Evolutionary conservation across 1,284 basidiomycete species (phyloP).

Genomic region (Ustilago shanxiensis): DNA sequence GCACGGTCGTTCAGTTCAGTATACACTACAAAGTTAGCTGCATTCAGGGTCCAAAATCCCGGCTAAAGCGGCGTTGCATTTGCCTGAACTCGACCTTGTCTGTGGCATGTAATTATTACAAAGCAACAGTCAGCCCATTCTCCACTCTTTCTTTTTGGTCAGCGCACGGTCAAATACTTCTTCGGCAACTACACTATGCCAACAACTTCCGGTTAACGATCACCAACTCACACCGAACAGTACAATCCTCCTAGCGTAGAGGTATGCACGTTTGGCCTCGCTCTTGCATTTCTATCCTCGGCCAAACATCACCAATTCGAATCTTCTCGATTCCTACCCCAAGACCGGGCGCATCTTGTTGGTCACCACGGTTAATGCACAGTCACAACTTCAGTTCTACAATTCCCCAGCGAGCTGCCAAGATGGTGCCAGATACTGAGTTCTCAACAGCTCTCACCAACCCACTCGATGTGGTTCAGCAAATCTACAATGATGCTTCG

Average conservation of each 20-base stretch:
- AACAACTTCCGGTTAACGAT: background rate
- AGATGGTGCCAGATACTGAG: constrained; percentile 55
- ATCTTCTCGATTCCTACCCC: background rate
- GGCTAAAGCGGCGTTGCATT: constrained; percentile 4
- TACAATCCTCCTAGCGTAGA: background rate
- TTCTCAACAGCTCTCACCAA: constrained; percentile 50
- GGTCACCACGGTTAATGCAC: background rate
- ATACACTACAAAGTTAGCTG: too few species aligned
- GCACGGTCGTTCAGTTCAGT: constrained; percentile 3
- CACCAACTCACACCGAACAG: too few species aligned
- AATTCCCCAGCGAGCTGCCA: background rate
- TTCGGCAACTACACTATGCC: background rate
- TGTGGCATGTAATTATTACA: constrained; percentile 16
- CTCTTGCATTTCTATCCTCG: background rate
- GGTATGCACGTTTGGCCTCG: constrained; percentile 16
- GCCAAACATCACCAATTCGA: background rate
- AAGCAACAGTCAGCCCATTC: constrained; percentile 16
- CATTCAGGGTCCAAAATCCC: constrained; percentile 36
- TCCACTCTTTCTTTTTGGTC: background rate
- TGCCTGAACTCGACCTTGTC: background rate
- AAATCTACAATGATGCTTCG: constrained; percentile 37
- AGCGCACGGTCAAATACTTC: constrained; percentile 4
- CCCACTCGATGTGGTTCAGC: constrained; percentile 48
- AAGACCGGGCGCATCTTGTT: background rate
- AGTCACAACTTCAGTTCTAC: constrained; percentile 7